Base-by-base conservation (phyloP, 2,329 filamentous ascomycete species). In the Nemania sp. region DNA sequence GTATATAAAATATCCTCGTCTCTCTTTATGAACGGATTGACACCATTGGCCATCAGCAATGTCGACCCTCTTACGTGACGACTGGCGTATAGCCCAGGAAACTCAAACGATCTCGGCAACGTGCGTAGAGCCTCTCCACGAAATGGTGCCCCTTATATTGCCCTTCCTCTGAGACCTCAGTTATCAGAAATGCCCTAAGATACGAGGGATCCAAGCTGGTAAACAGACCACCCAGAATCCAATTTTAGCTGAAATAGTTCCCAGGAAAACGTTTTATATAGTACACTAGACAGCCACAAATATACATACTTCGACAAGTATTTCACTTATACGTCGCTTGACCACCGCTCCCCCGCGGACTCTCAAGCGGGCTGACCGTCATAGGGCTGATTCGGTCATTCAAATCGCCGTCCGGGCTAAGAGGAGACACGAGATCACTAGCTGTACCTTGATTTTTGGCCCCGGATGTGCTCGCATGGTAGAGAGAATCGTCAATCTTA, bases 321-420 rank as follows among this genome's bases (percentile, higher is more conserved):
- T 43, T 43, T 18, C 5, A 13, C 13, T n/a, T 15, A 43, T 43
- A 13, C 18, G 18, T 43, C 5, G 15, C 11, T 43, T 43, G 38
- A 20, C 54, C 38, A 71, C 53, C 24, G 32, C 72, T 75, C 26
- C 62, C 65, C 20, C 72, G 66, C 32, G 55, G 68, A 24, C 72
- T 74, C 49, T 72, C 69, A 15, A 72, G 59, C 45, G 75, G 71
- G 51, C 73, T 76, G 18, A 76, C 70, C 45, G 69, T 69, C 53
- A 56, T 51, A 29, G 62, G 68, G 20, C 63, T 72, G 26, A 62
- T 60, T 13, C 38, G n/a, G 13, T 49, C 64, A 11, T 66, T 65
- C 5, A n/a, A n/a, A 10, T 26, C 51, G 10, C 65, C 61, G 22
- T 60, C 47, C 2, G 57, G 61, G n/a, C 67, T 71, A 4, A 76